phyloP scores from a whole-genome alignment of 495 filamentous ascomycete genomes.

The Niebla homalea region DNA sequence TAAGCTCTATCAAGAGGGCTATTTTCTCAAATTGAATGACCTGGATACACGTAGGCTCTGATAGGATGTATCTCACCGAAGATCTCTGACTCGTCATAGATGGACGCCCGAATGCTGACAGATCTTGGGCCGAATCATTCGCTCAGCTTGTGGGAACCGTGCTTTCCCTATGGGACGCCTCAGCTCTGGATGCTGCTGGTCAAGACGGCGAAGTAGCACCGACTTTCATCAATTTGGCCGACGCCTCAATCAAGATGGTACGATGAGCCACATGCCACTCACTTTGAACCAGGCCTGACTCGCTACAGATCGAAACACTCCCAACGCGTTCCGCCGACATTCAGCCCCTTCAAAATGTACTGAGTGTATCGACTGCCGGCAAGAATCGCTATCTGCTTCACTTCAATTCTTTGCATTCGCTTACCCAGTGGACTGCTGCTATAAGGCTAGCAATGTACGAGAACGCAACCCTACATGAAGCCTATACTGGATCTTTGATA shows the following conservation, averaged over 20 bases:
- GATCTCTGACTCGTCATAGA: slow-evolving; percentile 37
- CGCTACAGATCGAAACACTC: slow-evolving; percentile 68
- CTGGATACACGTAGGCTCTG: slow-evolving; percentile 49
- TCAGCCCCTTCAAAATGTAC: slow-evolving; percentile 75
- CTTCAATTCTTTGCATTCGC: slow-evolving; percentile 86
- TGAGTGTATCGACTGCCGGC: slow-evolving; percentile 89
- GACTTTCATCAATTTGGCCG: slow-evolving; percentile 92
- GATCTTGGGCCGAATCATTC: slow-evolving; percentile 94
- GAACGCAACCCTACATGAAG: slow-evolving; percentile 83
- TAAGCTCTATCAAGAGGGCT: slow-evolving; percentile 95
- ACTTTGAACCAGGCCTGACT: neutral
- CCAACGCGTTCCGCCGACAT: slow-evolving; percentile 65
- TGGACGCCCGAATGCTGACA: slow-evolving; percentile 71
- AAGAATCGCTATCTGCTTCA: slow-evolving; percentile 91
- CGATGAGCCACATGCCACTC: neutral
- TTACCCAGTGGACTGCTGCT: slow-evolving; percentile 91
- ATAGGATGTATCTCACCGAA: slow-evolving; percentile 3
- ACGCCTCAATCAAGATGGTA: slow-evolving; percentile 97
- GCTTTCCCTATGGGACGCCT: slow-evolving; percentile 89
- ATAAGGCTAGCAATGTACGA: slow-evolving; percentile 94
- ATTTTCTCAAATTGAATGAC: slow-evolving; percentile 92
- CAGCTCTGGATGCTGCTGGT: slow-evolving; percentile 77
- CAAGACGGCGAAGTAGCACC: slow-evolving; percentile 75
- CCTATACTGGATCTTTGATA: slow-evolving; percentile 90
- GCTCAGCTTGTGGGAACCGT: slow-evolving; percentile 92